phyloP scores from a whole-genome alignment of 768 basidiomycete genomes.

The Kondoa subrosea region DNA sequence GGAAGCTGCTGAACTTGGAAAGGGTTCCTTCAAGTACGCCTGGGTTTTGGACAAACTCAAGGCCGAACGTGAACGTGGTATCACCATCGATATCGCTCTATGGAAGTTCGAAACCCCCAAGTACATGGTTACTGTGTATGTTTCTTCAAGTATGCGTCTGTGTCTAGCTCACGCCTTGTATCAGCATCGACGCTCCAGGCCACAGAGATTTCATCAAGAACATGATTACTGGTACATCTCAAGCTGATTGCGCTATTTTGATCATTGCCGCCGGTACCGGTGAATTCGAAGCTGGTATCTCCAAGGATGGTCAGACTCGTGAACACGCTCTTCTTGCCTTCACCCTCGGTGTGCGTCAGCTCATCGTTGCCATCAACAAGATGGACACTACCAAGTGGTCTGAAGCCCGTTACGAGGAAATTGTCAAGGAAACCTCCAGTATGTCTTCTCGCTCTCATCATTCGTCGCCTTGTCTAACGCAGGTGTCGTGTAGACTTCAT shows the following conservation, averaged over 20 bases:
- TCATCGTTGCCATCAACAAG: slow-evolving; percentile 99
- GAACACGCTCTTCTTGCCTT: slow-evolving; percentile 99
- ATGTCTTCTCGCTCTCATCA: too few relatives aligned
- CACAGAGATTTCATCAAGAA: slow-evolving; percentile 17
- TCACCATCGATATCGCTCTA: slow-evolving; percentile 99
- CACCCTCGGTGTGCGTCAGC: slow-evolving; percentile 99
- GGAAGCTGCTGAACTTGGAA: slow-evolving; percentile 99
- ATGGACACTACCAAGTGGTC: slow-evolving; percentile 99
- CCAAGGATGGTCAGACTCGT: slow-evolving; percentile 99
- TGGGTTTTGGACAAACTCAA: slow-evolving; percentile 99
- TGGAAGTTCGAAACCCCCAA: slow-evolving; percentile 99
- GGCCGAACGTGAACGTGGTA: slow-evolving; percentile 99
- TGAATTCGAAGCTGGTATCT: slow-evolving; percentile 99
- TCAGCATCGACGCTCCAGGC: neutral
- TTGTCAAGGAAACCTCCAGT: slow-evolving; percentile 30
- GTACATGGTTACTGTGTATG: slow-evolving; percentile 55
- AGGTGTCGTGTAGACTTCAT: too few relatives aligned
- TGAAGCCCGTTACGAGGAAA: slow-evolving; percentile 95
- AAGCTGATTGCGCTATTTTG: slow-evolving; percentile 98
- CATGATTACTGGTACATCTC: slow-evolving; percentile 93
- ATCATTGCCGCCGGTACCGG: slow-evolving; percentile 98
- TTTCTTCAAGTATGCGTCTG: slow-evolving; percentile 99
- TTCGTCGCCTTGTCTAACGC: too few relatives aligned
- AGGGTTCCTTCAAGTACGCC: slow-evolving; percentile 57
- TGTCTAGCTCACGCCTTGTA: neutral